These are phyloP conservation scores for Stephanodiscus triporus DNA, from an alignment of 108 stramenopile species.

Conservation along the genomic window DNA sequence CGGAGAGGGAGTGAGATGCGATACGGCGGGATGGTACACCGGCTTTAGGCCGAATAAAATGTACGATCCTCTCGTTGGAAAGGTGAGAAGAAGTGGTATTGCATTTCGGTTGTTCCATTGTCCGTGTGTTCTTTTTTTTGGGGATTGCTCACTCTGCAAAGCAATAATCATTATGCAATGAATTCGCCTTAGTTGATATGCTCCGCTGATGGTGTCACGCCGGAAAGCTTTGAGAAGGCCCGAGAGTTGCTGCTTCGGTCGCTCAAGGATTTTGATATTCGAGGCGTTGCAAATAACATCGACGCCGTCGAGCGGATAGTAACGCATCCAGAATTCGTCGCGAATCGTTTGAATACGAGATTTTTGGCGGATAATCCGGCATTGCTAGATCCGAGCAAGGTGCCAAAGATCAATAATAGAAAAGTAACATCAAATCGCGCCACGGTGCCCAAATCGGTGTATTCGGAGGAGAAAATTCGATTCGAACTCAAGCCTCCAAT, in stretches of 20 bases:
- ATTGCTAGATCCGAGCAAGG: constrained; percentile 36
- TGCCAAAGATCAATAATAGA: constrained; percentile 21
- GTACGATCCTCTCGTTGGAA: constrained; percentile 82
- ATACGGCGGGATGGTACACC: constrained; percentile 54
- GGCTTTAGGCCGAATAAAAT: constrained; percentile 71
- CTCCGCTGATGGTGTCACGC: constrained; percentile 67
- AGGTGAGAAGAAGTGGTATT: constrained; percentile 12
- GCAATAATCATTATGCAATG: neutral
- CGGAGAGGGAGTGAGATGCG: constrained; percentile 74
- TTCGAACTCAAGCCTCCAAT: constrained; percentile 69
- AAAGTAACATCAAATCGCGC: constrained; percentile 18
- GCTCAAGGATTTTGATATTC: constrained; percentile 66
- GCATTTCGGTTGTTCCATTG: constrained; percentile 8
- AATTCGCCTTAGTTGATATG: constrained; percentile 58
- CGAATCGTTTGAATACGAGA: constrained; percentile 60
- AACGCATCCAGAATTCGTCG: constrained; percentile 63
- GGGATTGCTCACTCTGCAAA: neutral
- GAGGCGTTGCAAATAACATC: constrained; percentile 71
- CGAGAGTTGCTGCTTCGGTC: constrained; percentile 57
- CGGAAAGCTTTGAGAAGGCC: constrained; percentile 48
- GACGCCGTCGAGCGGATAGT: constrained; percentile 66
- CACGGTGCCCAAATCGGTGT: constrained; percentile 27
- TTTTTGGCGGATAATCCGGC: constrained; percentile 65
- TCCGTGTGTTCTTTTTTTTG: neutral
- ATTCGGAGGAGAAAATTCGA: constrained; percentile 49